Conservation (phyloP, 2,329 filamentous ascomycete species). For the Verticillium dahliae region DNA sequence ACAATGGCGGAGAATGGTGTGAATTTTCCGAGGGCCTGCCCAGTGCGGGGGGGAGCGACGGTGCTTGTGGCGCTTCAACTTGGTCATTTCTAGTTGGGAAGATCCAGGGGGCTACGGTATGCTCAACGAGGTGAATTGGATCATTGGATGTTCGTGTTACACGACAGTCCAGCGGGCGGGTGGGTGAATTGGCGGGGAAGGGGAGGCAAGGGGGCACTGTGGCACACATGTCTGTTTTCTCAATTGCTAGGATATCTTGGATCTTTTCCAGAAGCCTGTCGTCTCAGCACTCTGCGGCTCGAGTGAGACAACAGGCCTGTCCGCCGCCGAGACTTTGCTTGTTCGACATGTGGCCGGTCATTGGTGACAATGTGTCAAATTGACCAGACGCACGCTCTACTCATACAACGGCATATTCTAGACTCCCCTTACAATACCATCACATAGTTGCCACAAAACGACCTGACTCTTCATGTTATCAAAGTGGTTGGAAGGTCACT, state of each 20-base stretch:
- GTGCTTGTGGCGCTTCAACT: too few relatives aligned
- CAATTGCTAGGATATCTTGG: background rate
- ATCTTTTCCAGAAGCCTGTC: background rate
- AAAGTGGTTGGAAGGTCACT: too few relatives aligned
- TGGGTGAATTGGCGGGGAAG: too few relatives aligned
- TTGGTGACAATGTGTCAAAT: background rate
- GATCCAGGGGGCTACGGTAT: background rate
- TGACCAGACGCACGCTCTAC: too few relatives aligned
- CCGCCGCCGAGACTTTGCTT: background rate
- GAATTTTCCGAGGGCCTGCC: background rate
- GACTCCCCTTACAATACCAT: too few relatives aligned
- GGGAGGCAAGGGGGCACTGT: background rate
- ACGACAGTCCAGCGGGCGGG: background rate
- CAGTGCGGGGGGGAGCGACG: too few relatives aligned
- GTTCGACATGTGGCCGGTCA: background rate
- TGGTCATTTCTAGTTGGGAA: too few relatives aligned
- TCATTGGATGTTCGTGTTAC: background rate
- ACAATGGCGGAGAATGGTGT: background rate
- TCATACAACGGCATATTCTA: too few relatives aligned
- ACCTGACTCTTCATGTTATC: too few relatives aligned
- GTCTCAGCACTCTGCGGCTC: background rate
- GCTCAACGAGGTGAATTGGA: background rate
- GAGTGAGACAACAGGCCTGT: background rate
- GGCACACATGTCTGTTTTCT: background rate
- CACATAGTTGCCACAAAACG: too few relatives aligned